Conservation (phyloP, 1,139 yeast species). For the Ogataea hybrid region DNA sequence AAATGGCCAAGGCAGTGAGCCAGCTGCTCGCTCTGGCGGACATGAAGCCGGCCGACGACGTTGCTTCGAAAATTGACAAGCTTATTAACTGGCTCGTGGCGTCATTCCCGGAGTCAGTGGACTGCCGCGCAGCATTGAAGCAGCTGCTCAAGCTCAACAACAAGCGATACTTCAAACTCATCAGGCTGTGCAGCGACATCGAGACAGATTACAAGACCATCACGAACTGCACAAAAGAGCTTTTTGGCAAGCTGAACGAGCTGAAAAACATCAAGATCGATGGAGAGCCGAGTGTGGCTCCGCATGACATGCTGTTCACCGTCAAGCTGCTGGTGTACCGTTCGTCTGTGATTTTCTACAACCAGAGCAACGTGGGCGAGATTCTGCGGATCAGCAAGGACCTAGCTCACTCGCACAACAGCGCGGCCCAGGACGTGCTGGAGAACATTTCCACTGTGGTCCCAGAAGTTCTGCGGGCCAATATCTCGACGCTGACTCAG, state of each 20-base stretch:
- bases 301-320: slow-evolving; percentile 49
- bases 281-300: slow-evolving; percentile 35
- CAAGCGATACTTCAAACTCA: slow-evolving; percentile 52
- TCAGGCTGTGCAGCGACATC: slow-evolving; percentile 53
- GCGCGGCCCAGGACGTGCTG: slow-evolving; percentile 50
- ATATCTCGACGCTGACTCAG: slow-evolving; percentile 50
- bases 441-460: slow-evolving; percentile 57
- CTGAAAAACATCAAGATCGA: slow-evolving; percentile 43
- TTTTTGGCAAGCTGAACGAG: slow-evolving; percentile 53
- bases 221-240: slow-evolving; percentile 58
- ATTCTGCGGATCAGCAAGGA: slow-evolving; percentile 49
- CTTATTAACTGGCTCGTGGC: slow-evolving; percentile 64
- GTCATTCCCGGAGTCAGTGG: slow-evolving; percentile 48
- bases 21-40: slow-evolving; percentile 41
- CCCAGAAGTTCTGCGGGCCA: slow-evolving; percentile 66
- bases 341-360: slow-evolving; percentile 59
- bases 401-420: slow-evolving; percentile 32
- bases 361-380: slow-evolving; percentile 60
- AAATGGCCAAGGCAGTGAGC: slow-evolving; percentile 43
- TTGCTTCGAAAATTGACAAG: slow-evolving; percentile 44
- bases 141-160: slow-evolving; percentile 54
- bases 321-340: slow-evolving; percentile 60
- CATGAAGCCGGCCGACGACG: slow-evolving; percentile 2
- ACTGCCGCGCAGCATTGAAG: slow-evolving; percentile 48
- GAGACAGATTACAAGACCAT: slow-evolving; percentile 63